Conservation (phyloP, 2,329 filamentous ascomycete species). For the Colletotrichum simmondsii region DNA sequence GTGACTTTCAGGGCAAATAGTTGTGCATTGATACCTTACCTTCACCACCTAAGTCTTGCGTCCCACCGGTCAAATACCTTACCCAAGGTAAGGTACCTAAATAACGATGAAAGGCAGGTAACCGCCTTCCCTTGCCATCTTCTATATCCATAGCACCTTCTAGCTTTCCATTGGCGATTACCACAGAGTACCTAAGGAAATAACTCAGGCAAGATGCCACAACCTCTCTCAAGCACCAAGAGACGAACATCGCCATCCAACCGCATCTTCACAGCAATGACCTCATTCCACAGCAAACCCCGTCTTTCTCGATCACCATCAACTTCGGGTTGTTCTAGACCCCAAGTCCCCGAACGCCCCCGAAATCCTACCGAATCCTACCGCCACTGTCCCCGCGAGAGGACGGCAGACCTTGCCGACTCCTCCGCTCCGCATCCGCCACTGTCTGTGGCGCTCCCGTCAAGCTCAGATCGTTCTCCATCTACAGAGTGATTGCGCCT, state of each 20-base stretch:
- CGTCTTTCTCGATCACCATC: not conserved
- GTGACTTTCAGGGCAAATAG: no score
- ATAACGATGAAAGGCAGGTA: no score
- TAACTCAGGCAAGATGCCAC: not conserved
- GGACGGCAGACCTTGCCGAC: constrained; percentile 4
- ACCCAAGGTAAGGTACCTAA: no score
- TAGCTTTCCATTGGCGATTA: no score
- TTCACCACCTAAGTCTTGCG: no score
- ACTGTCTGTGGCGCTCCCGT: not conserved
- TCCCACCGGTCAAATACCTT: no score
- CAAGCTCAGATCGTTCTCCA: not conserved
- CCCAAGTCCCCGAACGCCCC: not conserved
- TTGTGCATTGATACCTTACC: no score
- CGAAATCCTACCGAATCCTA: constrained; percentile 12
- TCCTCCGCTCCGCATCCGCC: not conserved
- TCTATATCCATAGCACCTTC: no score
- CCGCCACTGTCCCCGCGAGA: constrained; percentile 7
- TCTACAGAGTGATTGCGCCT: not conserved
- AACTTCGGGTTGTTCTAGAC: not conserved
- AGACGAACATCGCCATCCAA: no score
- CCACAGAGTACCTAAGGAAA: no score
- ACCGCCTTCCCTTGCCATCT: no score
- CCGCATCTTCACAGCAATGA: not conserved
- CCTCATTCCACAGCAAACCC: not conserved
- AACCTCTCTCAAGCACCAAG: not conserved